These are phyloP conservation scores for Suhomyces coccinellae DNA, from an alignment of 1,139 yeast species.

Conservation along the genomic window DNA sequence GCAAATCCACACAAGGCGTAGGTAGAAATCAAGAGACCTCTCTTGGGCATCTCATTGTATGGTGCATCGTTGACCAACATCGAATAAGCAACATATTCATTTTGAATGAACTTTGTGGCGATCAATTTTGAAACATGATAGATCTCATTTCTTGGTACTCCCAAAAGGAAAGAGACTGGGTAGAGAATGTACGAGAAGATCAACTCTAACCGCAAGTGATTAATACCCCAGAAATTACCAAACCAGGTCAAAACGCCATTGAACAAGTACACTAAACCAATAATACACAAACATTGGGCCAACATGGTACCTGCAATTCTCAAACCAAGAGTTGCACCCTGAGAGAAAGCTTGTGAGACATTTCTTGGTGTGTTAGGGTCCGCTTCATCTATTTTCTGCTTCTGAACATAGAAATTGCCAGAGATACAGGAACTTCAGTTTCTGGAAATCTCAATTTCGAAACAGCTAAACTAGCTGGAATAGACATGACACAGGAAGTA, in stretches of 20 bases:
- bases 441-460: constrained; percentile 68
- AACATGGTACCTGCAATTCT: constrained; percentile 60
- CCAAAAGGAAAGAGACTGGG: constrained; percentile 63
- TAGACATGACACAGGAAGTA: constrained; percentile 70
- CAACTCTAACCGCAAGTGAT: constrained; percentile 53
- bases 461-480: constrained; percentile 65
- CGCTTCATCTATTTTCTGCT: constrained; percentile 21
- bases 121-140: constrained; percentile 52
- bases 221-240: constrained; percentile 63
- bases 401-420: constrained; percentile 37
- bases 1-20: constrained; percentile 68
- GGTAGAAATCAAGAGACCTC: constrained; percentile 61
- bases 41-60: constrained; percentile 49
- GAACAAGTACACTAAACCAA: constrained; percentile 58
- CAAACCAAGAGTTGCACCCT: constrained; percentile 64
- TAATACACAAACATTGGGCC: constrained; percentile 64
- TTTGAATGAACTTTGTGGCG: constrained; percentile 61
- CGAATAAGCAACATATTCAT: constrained; percentile 61
- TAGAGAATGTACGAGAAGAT: constrained; percentile 60
- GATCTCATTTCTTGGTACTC: constrained; percentile 59
- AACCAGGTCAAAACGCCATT: constrained; percentile 65
- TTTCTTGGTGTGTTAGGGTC: constrained; percentile 50
- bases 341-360: constrained; percentile 61
- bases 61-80: constrained; percentile 45
- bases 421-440: constrained; percentile 56